Evolutionary conservation across 306 rosid genomes (phyloP).

Genomic region (Alnus rubra): DNA sequence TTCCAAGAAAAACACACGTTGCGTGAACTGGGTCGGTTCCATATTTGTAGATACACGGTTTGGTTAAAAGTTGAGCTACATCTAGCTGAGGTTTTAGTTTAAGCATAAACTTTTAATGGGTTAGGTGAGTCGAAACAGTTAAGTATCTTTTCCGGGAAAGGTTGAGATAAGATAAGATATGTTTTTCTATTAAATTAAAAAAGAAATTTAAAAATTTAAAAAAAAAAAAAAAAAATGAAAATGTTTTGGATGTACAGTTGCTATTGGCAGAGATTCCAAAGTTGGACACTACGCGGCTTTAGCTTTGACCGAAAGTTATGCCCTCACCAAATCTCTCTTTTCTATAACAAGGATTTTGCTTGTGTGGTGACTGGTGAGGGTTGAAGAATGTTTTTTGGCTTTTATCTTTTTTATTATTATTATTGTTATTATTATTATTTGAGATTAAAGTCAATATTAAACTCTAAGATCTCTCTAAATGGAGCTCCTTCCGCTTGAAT

Average conservation of each 20-base stretch:
- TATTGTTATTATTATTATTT: neutral
- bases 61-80: conserved; percentile 4
- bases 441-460: too few relatives aligned
- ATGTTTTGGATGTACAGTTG: neutral
- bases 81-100: conserved; percentile 12
- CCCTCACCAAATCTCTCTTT: conserved; percentile 11
- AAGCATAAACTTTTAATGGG: neutral
- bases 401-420: neutral
- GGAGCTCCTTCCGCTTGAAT: too few relatives aligned
- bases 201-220: too few relatives aligned
- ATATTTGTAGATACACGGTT: conserved; percentile 16
- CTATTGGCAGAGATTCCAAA: neutral
- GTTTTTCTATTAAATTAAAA: too few relatives aligned
- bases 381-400: neutral
- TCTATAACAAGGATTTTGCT: neutral
- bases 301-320: conserved; percentile 20
- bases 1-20: conserved; percentile 6
- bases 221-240: neutral
- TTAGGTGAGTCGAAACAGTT: conserved; percentile 12
- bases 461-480: too few relatives aligned
- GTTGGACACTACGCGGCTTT: neutral
- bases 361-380: neutral
- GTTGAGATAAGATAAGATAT: neutral
- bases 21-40: conserved; percentile 31
- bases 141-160: conserved; percentile 3